Percentiles rank a stretch among this genome's conserved stretches.
Conservation (phyloP, 2,329 filamentous ascomycete species). For the Penicillium sp. region DNA sequence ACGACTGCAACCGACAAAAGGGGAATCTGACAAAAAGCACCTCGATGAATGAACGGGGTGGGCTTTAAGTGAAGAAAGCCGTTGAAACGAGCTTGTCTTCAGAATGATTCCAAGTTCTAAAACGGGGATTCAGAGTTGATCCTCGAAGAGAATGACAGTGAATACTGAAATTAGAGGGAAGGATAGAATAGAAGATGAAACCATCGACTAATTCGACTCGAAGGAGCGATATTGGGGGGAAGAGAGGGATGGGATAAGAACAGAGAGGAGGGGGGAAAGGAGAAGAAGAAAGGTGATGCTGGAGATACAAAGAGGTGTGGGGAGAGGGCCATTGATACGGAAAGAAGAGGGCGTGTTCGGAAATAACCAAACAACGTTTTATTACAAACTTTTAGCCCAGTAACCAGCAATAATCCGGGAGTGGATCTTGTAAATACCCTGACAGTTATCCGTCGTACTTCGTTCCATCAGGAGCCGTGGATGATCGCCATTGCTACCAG, state of each 20-base stretch:
- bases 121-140: conserved; percentile 13
- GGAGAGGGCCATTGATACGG: conserved; percentile 10
- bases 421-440: conserved; percentile 3
- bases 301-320: conserved; percentile 28
- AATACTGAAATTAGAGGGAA: conserved; percentile 21
- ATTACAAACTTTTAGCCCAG: background rate
- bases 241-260: conserved; percentile 24
- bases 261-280: conserved; percentile 19
- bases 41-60: conserved; percentile 7
- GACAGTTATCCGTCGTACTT: conserved; percentile 2
- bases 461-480: conserved; percentile 15
- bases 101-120: conserved; percentile 13
- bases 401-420: background rate
- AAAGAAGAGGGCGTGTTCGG: conserved; percentile 5
- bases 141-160: conserved; percentile 31
- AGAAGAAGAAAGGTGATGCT: conserved; percentile 26
- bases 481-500: conserved; percentile 25
- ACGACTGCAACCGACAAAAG: conserved; percentile 10
- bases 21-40: conserved; percentile 8
- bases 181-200: conserved; percentile 31
- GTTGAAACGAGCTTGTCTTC: conserved; percentile 12
- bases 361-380: conserved; percentile 7
- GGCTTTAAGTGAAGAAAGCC: conserved; percentile 11
- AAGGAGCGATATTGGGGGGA: conserved; percentile 47
- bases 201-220: conserved; percentile 33